A percentile compares a stretch with the other conserved stretches of the same genome.
phyloP scores from a whole-genome alignment of 2,329 filamentous ascomycete species.

The Keithomyces neogunnii region DNA sequence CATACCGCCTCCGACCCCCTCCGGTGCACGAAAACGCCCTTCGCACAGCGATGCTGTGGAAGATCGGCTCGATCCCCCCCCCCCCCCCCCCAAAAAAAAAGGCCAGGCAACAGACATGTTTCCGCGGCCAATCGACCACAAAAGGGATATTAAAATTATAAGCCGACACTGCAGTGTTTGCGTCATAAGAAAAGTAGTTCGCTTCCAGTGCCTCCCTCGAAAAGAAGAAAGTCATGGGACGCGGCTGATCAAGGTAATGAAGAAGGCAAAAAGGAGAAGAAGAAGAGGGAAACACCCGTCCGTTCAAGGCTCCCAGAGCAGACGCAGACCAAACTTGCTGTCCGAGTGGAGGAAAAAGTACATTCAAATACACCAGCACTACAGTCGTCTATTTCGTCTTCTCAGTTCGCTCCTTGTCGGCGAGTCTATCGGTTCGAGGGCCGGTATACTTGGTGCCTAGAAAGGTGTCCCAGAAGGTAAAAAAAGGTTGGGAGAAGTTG shows the following conservation, averaged over 20 bases:
- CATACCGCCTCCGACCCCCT: too few species aligned
- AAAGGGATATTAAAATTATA: not conserved
- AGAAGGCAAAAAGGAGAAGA: not conserved
- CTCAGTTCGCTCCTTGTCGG: conserved; percentile 26
- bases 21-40: too few species aligned
- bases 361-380: not conserved
- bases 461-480: conserved; percentile 87
- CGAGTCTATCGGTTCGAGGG: conserved; percentile 34
- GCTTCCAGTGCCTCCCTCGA: not conserved
- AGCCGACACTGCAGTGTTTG: not conserved
- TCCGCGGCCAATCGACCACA: too few species aligned
- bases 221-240: not conserved
- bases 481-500: conserved; percentile 86
- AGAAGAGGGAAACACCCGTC: not conserved
- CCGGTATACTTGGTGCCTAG: conserved; percentile 79
- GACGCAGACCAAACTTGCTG: not conserved
- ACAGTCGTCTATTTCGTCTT: conserved; percentile 14
- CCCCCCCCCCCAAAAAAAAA: too few species aligned
- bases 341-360: not conserved
- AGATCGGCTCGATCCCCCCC: too few species aligned
- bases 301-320: not conserved
- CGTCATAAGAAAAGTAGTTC: not conserved
- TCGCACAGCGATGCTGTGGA: too few species aligned
- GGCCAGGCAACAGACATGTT: too few species aligned
- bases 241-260: not conserved